Conservation (phyloP, 345 rosid species). For the Cochlearia excelsa region DNA sequence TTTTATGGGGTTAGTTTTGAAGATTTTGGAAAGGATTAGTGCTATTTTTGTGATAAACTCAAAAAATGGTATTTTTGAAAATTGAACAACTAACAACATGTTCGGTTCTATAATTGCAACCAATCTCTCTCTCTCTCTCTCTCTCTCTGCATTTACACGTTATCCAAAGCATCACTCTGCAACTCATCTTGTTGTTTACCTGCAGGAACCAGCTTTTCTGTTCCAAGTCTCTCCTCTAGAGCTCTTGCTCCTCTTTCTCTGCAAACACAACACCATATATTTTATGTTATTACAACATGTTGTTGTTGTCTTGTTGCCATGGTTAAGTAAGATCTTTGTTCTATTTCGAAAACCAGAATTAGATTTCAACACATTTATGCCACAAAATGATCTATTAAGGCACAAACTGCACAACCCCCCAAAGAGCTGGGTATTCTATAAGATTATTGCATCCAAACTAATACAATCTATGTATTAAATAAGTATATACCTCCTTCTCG, state of each 20-base stretch:
- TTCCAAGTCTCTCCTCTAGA: constrained; percentile 85
- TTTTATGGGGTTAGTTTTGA: too few relatives aligned
- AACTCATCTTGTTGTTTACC: constrained; percentile 47
- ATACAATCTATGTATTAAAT: not conserved
- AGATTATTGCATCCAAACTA: constrained; percentile 8
- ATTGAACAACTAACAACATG: too few relatives aligned
- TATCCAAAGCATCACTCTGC: constrained; percentile 54
- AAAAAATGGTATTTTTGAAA: too few relatives aligned
- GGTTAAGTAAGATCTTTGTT: too few relatives aligned
- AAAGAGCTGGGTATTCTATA: not conserved
- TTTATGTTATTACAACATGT: too few relatives aligned
- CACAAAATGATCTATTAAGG: not conserved
- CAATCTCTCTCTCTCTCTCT: too few relatives aligned
- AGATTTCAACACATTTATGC: too few relatives aligned
- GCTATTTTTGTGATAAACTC: too few relatives aligned
- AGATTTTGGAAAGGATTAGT: too few relatives aligned
- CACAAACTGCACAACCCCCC: constrained; percentile 2
- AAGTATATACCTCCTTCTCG: constrained; percentile 77
- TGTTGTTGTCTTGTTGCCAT: too few relatives aligned
- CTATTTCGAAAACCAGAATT: too few relatives aligned
- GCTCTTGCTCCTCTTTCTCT: constrained; percentile 99
- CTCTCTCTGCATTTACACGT: constrained; percentile 39
- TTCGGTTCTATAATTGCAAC: too few relatives aligned
- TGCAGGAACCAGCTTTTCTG: constrained; percentile 64
- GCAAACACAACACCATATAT: constrained; percentile 26